Evolutionary conservation across 1,284 basidiomycete genomes (phyloP).

Genomic region (Fomitopsis betulina): DNA sequence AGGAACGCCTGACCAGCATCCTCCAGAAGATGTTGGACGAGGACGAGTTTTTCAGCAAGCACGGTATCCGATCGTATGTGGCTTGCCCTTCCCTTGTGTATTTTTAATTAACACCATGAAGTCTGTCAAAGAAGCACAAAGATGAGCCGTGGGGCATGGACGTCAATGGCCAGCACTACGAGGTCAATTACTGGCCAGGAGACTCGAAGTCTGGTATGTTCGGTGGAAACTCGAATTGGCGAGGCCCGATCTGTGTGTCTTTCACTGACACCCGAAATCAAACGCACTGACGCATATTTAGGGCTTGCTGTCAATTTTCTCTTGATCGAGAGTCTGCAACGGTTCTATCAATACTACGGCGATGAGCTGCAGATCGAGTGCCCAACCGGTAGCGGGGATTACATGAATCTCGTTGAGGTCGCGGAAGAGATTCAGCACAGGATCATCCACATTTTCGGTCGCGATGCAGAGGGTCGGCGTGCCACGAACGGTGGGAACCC

Average conservation of each 20-base stretch:
- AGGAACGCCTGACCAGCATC: conserved; percentile 85
- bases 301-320: conserved; percentile 96
- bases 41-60: conserved; percentile 91
- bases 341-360: conserved; percentile 97
- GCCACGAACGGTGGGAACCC: conserved; percentile 90
- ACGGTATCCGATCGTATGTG: conserved; percentile 90
- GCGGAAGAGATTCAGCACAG: conserved; percentile 98
- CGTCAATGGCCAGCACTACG: conserved; percentile 88
- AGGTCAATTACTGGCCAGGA: conserved; percentile 96
- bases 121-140: conserved; percentile 82
- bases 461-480: conserved; percentile 81
- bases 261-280: background rate
- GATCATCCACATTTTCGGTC: conserved; percentile 93
- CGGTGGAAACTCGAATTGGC: conserved; percentile 97
- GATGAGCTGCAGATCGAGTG: conserved; percentile 90
- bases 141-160: conserved; percentile 94
- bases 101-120: background rate
- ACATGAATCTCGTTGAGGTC: conserved; percentile 90
- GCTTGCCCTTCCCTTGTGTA: background rate
- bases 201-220: conserved; percentile 98
- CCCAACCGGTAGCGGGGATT: conserved; percentile 92
- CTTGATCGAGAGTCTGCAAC: conserved; percentile 88
- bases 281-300: conserved; percentile 16
- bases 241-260: conserved; percentile 73
- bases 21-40: conserved; percentile 97